Evolutionary conservation across 2,329 filamentous ascomycete genomes (phyloP), one percentile per base, ranked within the genome.

Genomic region (Fusarium denticulatum): DNA sequence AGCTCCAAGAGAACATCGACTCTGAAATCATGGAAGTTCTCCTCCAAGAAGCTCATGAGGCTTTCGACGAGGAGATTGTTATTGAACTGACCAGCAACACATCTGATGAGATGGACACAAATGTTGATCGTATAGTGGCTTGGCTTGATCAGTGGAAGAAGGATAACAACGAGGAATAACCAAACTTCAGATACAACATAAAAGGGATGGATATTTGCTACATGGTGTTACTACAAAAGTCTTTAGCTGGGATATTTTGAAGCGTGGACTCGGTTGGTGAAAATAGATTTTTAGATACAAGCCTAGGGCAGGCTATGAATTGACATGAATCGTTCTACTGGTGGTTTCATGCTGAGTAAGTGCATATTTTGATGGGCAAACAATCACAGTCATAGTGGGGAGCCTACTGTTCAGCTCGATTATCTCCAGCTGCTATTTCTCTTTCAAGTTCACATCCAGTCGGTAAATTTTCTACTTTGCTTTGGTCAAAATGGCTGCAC

Each of bases 21-120:
- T 93, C 94, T 36, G 96, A 99, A 85, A 98, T 99, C 80, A 98
- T 99, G 92, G 93, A 97, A 80, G 94, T 98, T 32, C 85, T 99
- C 63, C 86, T 97, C 26, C 92, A 97, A 76, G 96, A 99, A 85
- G 96, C 96, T 37, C 87, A 91, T 68, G 95, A 97, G 72, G 90
- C 93, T 16, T 99, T 96, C 79, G 93, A 94, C 60, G 90, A 93
- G 82, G 91, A 96, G 80, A 94, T 97, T 76, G 92, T 99, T 42
- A 93, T 98, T 32, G 95, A 97, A 83, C 84, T 99, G 79, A 90
- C 86, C 79, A 98, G 96, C 82, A 93, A 97, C 80, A 89, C 88
- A 60, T 88, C 91, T 6, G 92, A 95, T 58, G 94, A 98, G 82
- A 93, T 99, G 82, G 96, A 99, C 78, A 88, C 85, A 71, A 99